Evolutionary conservation across 2,329 filamentous ascomycete species (phyloP).

Genomic region (Whalleya microplaca): DNA sequence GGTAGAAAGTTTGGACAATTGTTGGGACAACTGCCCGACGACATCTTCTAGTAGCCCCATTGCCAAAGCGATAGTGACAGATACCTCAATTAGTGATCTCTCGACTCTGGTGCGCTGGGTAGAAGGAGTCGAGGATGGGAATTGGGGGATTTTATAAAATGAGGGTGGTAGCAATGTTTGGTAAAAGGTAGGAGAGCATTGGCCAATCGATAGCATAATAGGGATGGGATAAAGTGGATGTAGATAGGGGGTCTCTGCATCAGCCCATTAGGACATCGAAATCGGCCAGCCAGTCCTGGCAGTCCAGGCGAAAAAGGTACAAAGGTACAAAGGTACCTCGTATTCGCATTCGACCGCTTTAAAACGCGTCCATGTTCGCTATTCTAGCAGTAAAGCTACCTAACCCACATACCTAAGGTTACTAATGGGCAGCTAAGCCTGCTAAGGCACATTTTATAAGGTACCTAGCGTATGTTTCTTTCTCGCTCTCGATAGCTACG

Average conservation of each 20-base stretch:
- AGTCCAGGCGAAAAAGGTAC: too few species aligned
- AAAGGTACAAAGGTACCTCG: slow-evolving; percentile 21
- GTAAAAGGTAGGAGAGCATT: slow-evolving; percentile 27
- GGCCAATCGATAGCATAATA: slow-evolving; percentile 27
- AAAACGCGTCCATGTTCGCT: too few species aligned
- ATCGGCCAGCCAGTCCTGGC: too few species aligned
- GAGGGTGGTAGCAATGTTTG: slow-evolving; percentile 16
- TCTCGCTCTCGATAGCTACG: too few species aligned
- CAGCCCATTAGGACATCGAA: slow-evolving; percentile 7
- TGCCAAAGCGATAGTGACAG: slow-evolving; percentile 9
- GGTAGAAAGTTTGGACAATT: slow-evolving; percentile 52
- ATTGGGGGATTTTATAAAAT: slow-evolving; percentile 21
- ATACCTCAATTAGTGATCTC: slow-evolving; percentile 8
- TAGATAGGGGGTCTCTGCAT: slow-evolving; percentile 1
- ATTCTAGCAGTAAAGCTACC: too few species aligned
- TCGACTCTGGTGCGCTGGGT: background rate
- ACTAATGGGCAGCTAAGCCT: too few species aligned
- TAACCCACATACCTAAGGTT: too few species aligned
- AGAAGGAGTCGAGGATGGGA: slow-evolving; percentile 5
- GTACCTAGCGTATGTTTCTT: too few species aligned
- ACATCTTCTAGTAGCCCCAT: slow-evolving; percentile 63
- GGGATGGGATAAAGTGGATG: background rate
- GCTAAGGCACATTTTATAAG: too few species aligned
- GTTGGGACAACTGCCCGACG: slow-evolving; percentile 53
- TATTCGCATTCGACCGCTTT: slow-evolving; percentile 25